These are phyloP conservation scores for Hebeloma cylindrosporum DNA, from an alignment of 768 basidiomycete species.

Conservation along the genomic window DNA sequence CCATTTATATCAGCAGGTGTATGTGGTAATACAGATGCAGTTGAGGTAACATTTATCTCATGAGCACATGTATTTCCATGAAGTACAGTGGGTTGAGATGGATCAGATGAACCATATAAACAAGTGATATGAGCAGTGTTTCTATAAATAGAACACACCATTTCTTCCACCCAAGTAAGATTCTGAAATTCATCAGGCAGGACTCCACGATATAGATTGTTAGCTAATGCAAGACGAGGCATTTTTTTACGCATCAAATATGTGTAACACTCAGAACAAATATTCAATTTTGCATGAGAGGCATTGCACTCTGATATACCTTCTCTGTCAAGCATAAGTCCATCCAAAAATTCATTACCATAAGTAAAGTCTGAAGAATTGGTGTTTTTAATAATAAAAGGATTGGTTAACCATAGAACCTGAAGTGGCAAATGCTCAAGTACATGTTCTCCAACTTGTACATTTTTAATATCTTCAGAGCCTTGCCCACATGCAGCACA, in stretches of 20 bases:
- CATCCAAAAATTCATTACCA: not conserved
- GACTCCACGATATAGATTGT: slow-evolving; percentile 22
- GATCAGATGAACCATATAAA: slow-evolving; percentile 25
- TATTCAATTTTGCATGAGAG: not conserved
- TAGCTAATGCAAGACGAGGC: slow-evolving; percentile 21
- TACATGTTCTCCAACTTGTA: not conserved
- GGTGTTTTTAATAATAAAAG: slow-evolving; percentile 1
- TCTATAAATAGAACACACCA: slow-evolving; percentile 26
- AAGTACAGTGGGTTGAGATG: slow-evolving; percentile 22
- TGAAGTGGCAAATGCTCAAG: not conserved
- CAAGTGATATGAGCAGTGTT: slow-evolving; percentile 27
- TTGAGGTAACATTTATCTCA: slow-evolving; percentile 32
- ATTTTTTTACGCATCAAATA: slow-evolving; percentile 2
- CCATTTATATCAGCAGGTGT: slow-evolving; percentile 26
- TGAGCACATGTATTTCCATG: slow-evolving; percentile 37
- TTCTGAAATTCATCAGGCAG: slow-evolving; percentile 23
- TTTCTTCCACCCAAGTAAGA: slow-evolving; percentile 31
- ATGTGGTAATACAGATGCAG: slow-evolving; percentile 24
- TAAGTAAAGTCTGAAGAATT: not conserved
- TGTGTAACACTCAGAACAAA: not conserved
- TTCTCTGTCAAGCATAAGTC: not conserved
- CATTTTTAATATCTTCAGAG: not conserved
- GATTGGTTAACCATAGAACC: not conserved
- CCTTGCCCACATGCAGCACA: not conserved
- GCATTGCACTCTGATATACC: not conserved